Conservation (phyloP, 2,329 filamentous ascomycete genomes). For the Trichoderma sp. region DNA sequence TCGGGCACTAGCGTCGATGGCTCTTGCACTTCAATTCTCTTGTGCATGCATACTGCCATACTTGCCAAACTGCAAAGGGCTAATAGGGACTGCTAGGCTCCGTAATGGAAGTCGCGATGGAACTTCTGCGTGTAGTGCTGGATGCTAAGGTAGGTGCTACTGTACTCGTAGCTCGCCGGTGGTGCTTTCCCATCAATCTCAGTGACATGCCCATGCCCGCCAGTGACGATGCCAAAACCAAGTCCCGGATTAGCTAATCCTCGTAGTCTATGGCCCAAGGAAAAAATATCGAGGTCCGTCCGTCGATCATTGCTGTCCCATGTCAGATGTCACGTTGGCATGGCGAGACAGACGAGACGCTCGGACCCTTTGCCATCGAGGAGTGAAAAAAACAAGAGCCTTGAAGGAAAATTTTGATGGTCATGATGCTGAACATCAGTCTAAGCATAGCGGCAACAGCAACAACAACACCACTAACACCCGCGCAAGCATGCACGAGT, state of each 20-base stretch:
- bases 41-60: neutral
- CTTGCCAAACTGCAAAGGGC: neutral
- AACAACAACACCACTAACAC: neutral
- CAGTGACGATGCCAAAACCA: neutral
- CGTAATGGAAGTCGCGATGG: slow-evolving; percentile 14
- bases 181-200: neutral
- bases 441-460: neutral
- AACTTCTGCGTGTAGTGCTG: slow-evolving; percentile 2
- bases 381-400: neutral
- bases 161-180: neutral
- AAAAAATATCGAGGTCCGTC: neutral
- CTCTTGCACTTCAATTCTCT: neutral
- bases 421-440: neutral
- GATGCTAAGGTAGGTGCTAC: neutral
- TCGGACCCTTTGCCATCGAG: neutral
- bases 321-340: neutral
- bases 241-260: slow-evolving; percentile 13
- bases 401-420: neutral
- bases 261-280: neutral
- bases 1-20: slow-evolving; percentile 15
- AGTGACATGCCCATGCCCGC: neutral
- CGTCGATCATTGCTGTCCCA: slow-evolving; percentile 11
- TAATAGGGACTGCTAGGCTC: neutral
- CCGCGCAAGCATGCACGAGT: neutral
- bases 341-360: neutral